A percentile compares a stretch with the other conserved stretches of the same genome.
Conservation (phyloP, 257 asterid genomes). For the Solanum virginianum region DNA sequence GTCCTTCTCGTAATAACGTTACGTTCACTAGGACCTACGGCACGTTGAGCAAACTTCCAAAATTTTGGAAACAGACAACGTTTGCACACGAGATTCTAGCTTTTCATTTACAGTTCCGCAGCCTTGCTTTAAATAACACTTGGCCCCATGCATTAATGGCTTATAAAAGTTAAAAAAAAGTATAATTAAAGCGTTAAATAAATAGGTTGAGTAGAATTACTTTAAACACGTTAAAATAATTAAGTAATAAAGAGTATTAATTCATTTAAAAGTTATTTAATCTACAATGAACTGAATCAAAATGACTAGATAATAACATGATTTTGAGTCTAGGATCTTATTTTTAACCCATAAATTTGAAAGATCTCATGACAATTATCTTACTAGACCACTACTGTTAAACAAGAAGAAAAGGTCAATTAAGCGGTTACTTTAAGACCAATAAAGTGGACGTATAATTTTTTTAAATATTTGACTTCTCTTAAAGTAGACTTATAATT, state of each 20-base stretch:
- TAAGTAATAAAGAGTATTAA: background rate
- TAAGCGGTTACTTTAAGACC: background rate
- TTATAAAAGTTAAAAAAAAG: no score
- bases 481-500: background rate
- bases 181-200: no score
- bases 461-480: background rate
- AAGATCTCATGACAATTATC: background rate
- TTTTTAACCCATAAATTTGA: background rate
- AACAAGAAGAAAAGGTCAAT: background rate
- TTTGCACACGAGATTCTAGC: background rate
- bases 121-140: background rate
- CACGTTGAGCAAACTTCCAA: background rate
- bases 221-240: background rate
- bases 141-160: background rate
- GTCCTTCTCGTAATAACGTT: background rate
- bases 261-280: background rate
- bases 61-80: background rate
- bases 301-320: background rate
- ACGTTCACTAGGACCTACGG: background rate
- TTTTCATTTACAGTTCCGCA: background rate
- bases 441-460: background rate
- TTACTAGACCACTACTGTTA: background rate
- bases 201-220: background rate
- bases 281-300: background rate
- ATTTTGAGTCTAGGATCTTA: background rate